Base-by-base conservation (phyloP, 768 basidiomycete species). In the Pleurotus tuber-regium region DNA sequence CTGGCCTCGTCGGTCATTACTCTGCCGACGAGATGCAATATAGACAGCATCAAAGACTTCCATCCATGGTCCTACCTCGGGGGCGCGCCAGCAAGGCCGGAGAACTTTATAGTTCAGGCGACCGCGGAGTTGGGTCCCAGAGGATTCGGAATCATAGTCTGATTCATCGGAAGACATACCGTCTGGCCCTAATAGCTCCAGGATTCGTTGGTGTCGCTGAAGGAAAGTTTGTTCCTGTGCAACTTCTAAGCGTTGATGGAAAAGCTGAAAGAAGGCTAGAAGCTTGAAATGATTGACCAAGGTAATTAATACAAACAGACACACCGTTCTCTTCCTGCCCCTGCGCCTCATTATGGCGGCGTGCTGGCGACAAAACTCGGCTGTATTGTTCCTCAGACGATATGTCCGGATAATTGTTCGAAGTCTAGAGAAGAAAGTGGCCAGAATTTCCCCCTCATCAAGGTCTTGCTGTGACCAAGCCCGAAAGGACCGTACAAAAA, bases 101-200 rank as follows among this genome's bases (percentile, higher is more conserved):
- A 55, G 53, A 8, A 57, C 48, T 5, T 43, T 16, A 31, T 54
- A 61, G 4, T 26, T 41, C n/a, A 52, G 54, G 11, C 33, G 29
- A 8, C 16, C 11, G 8, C 21, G 12, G n/a, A 21, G 26, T 11
- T 23, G 30, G 8, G 18, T 16, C 12, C 10, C 11, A 19, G 8
- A 2, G 10, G 21, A 38, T 3, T 56, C 48, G 0, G 23, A 10
- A 10, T 56, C 47, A 3, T 53, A 21, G 10, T 62, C 59, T 10
- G 61, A 62, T 40, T 64, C 58, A 51, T 64, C 58, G 39, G 58
- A 59, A 5, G 63, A 64, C 63, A 64, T 64, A 2, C 62, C 62
- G 26, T 61, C 57, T 0, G 54, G 26, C 5, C 62, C 59, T 10
- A 63, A 56, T 9, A 39, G 33, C 31, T 62, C 55, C 1, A 63